Percentiles rank a stretch among this genome's conserved stretches.
These are phyloP conservation scores for Scleroderma bovista DNA, from an alignment of 768 basidiomycete species.

Conservation along the genomic window DNA sequence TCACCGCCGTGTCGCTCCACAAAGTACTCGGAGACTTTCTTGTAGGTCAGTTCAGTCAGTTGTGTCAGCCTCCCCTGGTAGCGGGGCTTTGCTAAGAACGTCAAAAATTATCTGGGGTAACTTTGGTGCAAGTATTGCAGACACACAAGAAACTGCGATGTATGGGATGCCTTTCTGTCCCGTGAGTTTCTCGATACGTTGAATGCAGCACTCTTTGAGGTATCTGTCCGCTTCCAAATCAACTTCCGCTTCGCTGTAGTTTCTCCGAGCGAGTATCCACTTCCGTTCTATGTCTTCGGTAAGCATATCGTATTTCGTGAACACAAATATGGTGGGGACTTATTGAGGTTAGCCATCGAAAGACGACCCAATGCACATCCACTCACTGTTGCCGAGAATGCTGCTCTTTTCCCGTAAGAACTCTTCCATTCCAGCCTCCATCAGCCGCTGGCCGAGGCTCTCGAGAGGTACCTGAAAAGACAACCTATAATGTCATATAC, in stretches of 20 bases:
- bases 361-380: neutral
- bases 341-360: neutral
- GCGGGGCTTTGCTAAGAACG: neutral
- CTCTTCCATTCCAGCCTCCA: neutral
- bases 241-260: neutral
- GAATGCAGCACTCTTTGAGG: neutral
- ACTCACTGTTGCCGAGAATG: neutral
- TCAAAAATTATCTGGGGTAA: neutral
- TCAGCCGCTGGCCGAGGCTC: neutral
- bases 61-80: neutral
- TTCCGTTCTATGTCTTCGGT: neutral
- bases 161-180: neutral
- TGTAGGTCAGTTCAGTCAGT: neutral
- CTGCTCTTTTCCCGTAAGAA: neutral
- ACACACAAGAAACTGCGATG: neutral
- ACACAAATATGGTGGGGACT: neutral
- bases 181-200: neutral
- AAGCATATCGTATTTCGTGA: neutral
- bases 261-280: neutral
- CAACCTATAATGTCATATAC: neutral
- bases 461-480: neutral
- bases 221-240: neutral
- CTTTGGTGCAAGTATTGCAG: neutral
- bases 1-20: neutral
- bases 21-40: neutral